Evolutionary conservation across 768 basidiomycete genomes (phyloP).

Genomic region (Rhodotorula graminis): DNA sequence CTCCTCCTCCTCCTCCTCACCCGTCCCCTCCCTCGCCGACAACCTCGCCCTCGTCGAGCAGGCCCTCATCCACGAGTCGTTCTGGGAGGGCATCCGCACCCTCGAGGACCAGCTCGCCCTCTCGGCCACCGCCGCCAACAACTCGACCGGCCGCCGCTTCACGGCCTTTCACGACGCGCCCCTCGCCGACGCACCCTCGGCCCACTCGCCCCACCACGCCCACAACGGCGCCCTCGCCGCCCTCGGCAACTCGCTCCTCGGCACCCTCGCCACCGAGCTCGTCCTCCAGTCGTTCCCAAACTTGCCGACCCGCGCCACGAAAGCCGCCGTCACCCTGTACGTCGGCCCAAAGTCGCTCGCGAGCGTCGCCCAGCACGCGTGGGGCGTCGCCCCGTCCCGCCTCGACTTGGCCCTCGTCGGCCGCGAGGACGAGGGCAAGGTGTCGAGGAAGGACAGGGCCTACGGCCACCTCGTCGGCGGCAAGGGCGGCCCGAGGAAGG

Average conservation of each 20-base stretch:
- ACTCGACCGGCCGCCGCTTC: constrained; percentile 56
- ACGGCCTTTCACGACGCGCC: constrained; percentile 45
- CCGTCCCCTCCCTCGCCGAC: constrained; percentile 1
- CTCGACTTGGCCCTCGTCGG: constrained; percentile 30
- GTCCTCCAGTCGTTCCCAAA: constrained; percentile 72
- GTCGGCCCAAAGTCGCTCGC: constrained; percentile 81
- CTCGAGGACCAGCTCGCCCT: constrained; percentile 48
- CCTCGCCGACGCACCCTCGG: constrained; percentile 45
- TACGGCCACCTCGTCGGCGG: constrained; percentile 40
- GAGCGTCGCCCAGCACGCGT: constrained; percentile 70
- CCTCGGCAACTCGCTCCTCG: constrained; percentile 81
- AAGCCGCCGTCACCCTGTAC: constrained; percentile 85
- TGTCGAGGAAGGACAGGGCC: constrained; percentile 23
- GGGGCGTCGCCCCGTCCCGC: constrained; percentile 40
- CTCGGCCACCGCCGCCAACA: constrained; percentile 59
- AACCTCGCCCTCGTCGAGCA: constrained; percentile 35
- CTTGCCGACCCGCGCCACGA: constrained; percentile 82
- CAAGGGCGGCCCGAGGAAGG: constrained; percentile 34
- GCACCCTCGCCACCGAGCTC: constrained; percentile 81
- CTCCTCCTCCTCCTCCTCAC: neutral
- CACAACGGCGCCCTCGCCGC: constrained; percentile 71
- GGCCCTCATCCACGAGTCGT: constrained; percentile 31
- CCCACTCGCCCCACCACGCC: constrained; percentile 51
- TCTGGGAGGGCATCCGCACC: constrained; percentile 18
- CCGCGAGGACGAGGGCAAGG: constrained; percentile 22